Conservation (phyloP, 768 basidiomycete species). For the Termitomyces sp. region DNA sequence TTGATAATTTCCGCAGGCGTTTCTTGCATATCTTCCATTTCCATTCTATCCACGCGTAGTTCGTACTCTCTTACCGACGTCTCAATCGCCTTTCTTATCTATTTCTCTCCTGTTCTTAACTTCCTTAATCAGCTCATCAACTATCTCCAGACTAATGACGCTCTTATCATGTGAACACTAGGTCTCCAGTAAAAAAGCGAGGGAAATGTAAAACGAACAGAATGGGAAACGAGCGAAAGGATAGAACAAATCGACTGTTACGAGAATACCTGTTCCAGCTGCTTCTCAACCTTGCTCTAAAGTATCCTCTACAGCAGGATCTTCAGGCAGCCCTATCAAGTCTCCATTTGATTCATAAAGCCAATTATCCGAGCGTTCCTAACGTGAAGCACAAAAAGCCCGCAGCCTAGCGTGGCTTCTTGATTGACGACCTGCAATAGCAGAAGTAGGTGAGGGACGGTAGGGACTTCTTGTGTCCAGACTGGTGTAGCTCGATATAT, state of each 20-base stretch:
- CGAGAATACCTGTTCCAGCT: conserved; percentile 3
- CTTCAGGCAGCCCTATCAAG: conserved; percentile 1
- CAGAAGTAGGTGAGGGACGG: conserved; percentile 2
- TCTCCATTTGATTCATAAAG: background rate
- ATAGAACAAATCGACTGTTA: background rate
- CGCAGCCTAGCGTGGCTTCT: background rate
- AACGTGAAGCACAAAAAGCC: background rate
- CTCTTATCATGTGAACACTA: too few relatives aligned
- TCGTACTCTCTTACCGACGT: too few relatives aligned
- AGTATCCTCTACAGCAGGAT: background rate
- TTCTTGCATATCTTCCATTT: too few relatives aligned
- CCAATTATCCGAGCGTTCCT: conserved; percentile 4
- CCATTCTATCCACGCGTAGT: too few relatives aligned
- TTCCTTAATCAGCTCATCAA: too few relatives aligned
- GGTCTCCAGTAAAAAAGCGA: background rate
- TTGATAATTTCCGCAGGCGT: too few relatives aligned
- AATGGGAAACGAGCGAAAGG: background rate
- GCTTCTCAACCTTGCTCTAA: conserved; percentile 2
- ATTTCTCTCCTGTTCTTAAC: too few relatives aligned
- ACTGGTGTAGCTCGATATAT: conserved; percentile 2
- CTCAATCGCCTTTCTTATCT: too few relatives aligned
- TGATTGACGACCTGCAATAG: conserved; percentile 7
- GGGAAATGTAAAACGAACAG: background rate
- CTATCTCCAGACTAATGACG: too few relatives aligned
- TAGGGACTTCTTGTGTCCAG: conserved; percentile 1